A percentile compares a stretch with the other conserved stretches of the same genome.
Evolutionary conservation across 1,139 yeast genomes (phyloP).

Genomic region (Kurtzmaniella quercitrusa): DNA sequence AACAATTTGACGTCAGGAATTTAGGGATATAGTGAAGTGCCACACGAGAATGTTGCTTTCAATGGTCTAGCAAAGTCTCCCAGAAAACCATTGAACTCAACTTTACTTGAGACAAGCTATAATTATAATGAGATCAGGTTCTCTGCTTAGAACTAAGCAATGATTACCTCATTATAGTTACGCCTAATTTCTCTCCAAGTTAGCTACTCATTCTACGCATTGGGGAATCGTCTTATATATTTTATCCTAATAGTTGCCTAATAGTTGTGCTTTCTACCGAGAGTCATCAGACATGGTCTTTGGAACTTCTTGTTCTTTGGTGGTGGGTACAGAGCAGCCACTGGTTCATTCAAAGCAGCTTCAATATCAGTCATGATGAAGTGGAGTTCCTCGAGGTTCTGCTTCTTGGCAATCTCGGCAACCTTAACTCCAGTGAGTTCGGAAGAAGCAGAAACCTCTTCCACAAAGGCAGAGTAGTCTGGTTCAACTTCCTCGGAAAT

Average conservation of each 20-base stretch:
- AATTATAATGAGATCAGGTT: too few species aligned
- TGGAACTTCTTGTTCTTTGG: constrained; percentile 1
- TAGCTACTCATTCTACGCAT: neutral
- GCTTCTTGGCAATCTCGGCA: neutral
- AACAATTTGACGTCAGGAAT: too few species aligned
- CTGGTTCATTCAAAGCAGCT: neutral
- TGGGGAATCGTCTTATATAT: neutral
- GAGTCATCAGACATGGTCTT: neutral
- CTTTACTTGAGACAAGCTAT: too few species aligned
- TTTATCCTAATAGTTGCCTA: too few species aligned
- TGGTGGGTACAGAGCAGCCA: constrained; percentile 1
- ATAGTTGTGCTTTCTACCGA: neutral
- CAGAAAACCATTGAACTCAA: too few species aligned
- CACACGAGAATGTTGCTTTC: too few species aligned
- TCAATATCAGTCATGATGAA: neutral
- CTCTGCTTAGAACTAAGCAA: too few species aligned
- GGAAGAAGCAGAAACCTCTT: neutral
- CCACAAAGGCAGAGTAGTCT: neutral
- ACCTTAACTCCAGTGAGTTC: neutral
- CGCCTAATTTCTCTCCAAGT: neutral
- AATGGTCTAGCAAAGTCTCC: too few species aligned
- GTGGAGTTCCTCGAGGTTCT: neutral
- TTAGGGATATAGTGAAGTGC: too few species aligned
- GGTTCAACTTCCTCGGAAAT: neutral
- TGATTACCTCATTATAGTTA: too few species aligned